These are phyloP conservation scores for Cryptomeria japonica DNA, from an alignment of 75 land plant species.

Conservation along the genomic window DNA sequence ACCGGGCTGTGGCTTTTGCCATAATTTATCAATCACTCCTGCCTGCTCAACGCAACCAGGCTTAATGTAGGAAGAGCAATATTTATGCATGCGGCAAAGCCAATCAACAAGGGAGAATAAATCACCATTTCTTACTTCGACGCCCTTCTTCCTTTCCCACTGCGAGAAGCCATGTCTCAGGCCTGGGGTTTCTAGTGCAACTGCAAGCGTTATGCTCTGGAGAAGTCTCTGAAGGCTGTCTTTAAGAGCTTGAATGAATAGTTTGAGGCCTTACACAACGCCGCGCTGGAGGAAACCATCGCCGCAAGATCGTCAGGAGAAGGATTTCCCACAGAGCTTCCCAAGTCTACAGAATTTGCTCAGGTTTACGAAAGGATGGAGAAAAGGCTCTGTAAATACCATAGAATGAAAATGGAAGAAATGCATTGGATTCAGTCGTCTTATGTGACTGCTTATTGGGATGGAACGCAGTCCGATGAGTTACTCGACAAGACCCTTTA, in stretches of 20 bases:
- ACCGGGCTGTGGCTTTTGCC: conserved; percentile 29
- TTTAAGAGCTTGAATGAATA: background rate
- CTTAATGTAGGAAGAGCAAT: conserved; percentile 22
- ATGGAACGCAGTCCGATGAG: background rate
- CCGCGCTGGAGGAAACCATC: background rate
- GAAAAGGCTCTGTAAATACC: background rate
- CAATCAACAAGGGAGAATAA: conserved; percentile 16
- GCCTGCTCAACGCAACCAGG: conserved; percentile 19
- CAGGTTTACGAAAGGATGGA: background rate
- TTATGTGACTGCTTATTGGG: background rate
- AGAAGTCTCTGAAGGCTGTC: background rate
- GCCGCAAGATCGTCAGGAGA: background rate
- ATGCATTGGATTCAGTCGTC: background rate
- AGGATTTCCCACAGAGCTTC: background rate
- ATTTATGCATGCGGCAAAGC: conserved; percentile 18
- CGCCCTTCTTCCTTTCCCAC: conserved; percentile 19
- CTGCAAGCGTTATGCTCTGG: conserved; percentile 29
- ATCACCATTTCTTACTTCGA: conserved; percentile 31
- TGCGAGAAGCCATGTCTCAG: conserved; percentile 18
- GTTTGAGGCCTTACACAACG: background rate
- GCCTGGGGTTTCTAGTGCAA: conserved; percentile 41
- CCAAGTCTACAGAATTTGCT: background rate
- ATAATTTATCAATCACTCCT: conserved; percentile 35
- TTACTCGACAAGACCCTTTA: background rate
- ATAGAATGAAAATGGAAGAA: background rate